Evolutionary conservation across 2,329 filamentous ascomycete species (phyloP).

Genomic region (Gaeumannomyces sp.): DNA sequence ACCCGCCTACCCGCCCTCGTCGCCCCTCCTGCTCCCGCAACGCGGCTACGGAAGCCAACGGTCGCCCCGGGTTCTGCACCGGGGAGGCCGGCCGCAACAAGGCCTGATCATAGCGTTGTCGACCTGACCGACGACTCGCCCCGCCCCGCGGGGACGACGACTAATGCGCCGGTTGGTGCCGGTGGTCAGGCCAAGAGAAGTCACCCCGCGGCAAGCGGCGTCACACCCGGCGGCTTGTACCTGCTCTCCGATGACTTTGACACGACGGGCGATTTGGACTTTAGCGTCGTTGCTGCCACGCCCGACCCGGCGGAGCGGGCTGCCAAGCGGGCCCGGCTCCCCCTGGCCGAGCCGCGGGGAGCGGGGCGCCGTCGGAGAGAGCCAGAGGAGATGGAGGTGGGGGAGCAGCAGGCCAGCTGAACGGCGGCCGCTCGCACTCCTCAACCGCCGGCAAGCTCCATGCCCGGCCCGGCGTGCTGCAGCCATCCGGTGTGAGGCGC

Average conservation of each 20-base stretch:
- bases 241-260: conserved; percentile 37
- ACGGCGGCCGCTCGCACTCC: neutral
- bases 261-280: conserved; percentile 31
- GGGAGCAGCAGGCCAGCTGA: no score
- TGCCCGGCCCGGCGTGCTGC: conserved; percentile 9
- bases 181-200: neutral
- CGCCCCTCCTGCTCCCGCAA: conserved; percentile 2
- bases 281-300: conserved; percentile 15
- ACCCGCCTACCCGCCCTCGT: neutral
- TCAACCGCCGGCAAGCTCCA: conserved; percentile 1
- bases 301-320: conserved; percentile 16
- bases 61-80: neutral
- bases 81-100: no score
- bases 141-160: neutral
- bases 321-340: conserved; percentile 25
- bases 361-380: no score
- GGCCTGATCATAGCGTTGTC: neutral
- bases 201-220: neutral
- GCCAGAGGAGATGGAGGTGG: no score
- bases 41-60: neutral
- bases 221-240: conserved; percentile 18
- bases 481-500: conserved; percentile 15
- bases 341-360: neutral
- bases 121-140: conserved; percentile 1
- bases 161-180: neutral